Evolutionary conservation across 2,329 filamentous ascomycete genomes (phyloP).

Genomic region (Ophiostoma montium): DNA sequence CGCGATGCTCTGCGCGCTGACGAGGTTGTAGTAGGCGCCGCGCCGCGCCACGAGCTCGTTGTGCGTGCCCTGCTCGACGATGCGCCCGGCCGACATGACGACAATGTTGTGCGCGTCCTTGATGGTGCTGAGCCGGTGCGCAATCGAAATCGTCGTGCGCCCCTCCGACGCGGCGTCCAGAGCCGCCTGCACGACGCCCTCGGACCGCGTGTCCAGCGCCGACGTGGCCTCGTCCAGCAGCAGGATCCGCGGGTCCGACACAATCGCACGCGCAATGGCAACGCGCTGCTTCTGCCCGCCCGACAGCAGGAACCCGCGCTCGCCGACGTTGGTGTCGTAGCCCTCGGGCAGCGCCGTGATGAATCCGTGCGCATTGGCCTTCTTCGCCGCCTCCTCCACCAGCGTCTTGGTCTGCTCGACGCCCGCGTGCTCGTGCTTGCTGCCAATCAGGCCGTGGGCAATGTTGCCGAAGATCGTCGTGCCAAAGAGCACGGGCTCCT

Average conservation of each 20-base stretch:
- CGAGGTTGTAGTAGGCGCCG: conserved; percentile 69
- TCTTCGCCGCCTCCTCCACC: conserved; percentile 69
- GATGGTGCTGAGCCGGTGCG: conserved; percentile 89
- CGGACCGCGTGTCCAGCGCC: conserved; percentile 84
- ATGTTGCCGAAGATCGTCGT: conserved; percentile 88
- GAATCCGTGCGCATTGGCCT: conserved; percentile 91
- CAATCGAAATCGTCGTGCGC: conserved; percentile 90
- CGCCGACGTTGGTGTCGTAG: conserved; percentile 90
- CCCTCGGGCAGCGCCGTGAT: conserved; percentile 68
- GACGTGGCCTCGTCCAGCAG: conserved; percentile 92
- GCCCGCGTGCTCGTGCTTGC: conserved; percentile 52
- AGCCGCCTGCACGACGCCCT: conserved; percentile 86
- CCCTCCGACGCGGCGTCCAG: conserved; percentile 75
- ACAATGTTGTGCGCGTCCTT: conserved; percentile 91
- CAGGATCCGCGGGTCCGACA: conserved; percentile 82
- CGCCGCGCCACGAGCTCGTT: conserved; percentile 56
- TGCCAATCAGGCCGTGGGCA: conserved; percentile 77
- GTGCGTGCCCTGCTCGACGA: conserved; percentile 86
- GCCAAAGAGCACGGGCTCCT: conserved; percentile 83
- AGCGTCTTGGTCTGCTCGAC: conserved; percentile 56
- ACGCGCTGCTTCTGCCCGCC: conserved; percentile 97
- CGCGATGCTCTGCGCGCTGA: conserved; percentile 75
- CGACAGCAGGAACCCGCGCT: conserved; percentile 81
- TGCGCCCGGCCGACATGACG: conserved; percentile 73
- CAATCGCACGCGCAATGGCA: conserved; percentile 80